Base-by-base conservation (phyloP, 805 yeast species). In the Lipomyces lipofer region DNA sequence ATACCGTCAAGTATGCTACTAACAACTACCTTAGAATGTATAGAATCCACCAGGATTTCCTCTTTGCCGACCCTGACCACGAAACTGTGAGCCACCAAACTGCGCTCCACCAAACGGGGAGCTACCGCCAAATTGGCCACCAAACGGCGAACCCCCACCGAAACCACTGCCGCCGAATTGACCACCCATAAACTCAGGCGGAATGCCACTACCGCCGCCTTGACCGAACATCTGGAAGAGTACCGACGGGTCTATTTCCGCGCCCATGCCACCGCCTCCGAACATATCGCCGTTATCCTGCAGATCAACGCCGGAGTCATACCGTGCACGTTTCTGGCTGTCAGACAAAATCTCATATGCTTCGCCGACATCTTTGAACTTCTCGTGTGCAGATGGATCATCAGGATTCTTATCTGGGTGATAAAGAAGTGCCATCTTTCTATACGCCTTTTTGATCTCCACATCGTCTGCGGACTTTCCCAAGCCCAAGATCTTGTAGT, bases 291-390 rank as follows among this genome's bases (percentile, higher is more conserved):
- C 88, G 15, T 68, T 70, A 44, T 67, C 73, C 45, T 73, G 69
- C n/a, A 72, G 63, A 69, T 86, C 91, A 71, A 95, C 97, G 65
- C 86, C 92, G 57, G 85, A 83, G 72, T 94, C 98, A 68, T 90
- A 92, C 3, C 86, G 67, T 21, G 85, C 87, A 75, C 97, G 86
- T 78, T 91, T 92, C 68, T 91, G 87, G 17, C 85, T 78, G 69
- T 91, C 97, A 9, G 88, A 80, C 58, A 92, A 77, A 13, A 89
- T 77, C 73, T 92, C 98, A 70, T 92, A 82, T 9, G 98, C 97
- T 53, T 81, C 80, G 21, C 95, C 83, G 65, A 89, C 80, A 71
- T 90, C 97, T 74, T 92, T 94, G 74, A 92, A 92, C 75, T 89
- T 92, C 69, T 94, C 98, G 52, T 96, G 95, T 24, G 96, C 97